Evolutionary conservation across 331 rosid species (phyloP).

Genomic region (Malus hybrid): DNA sequence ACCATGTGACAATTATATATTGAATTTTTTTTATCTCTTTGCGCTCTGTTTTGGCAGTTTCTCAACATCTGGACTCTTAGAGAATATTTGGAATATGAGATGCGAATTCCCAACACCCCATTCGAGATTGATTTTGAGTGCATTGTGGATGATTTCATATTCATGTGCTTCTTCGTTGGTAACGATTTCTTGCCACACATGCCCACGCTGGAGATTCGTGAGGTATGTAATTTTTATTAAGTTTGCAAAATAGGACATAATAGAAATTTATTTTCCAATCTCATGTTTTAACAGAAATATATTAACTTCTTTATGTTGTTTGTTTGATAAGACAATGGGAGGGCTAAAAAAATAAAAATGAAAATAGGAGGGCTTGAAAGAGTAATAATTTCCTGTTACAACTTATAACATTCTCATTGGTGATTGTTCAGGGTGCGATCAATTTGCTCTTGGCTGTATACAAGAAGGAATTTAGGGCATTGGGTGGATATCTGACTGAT

Average conservation of each 20-base stretch:
- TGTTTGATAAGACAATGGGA: background rate
- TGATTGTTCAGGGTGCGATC: conserved; percentile 71
- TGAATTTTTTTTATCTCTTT: background rate
- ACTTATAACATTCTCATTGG: background rate
- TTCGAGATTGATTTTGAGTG: conserved; percentile 73
- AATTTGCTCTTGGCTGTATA: conserved; percentile 86
- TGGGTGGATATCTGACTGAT: conserved; percentile 92
- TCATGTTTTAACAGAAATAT: background rate
- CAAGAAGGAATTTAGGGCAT: conserved; percentile 64
- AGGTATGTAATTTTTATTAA: conserved; percentile 38
- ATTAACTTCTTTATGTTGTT: background rate
- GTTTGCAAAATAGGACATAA: background rate
- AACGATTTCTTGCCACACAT: conserved; percentile 97
- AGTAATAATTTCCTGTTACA: background rate
- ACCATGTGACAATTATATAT: background rate
- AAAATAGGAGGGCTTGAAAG: background rate
- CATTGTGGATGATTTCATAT: conserved; percentile 91
- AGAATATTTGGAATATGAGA: conserved; percentile 85
- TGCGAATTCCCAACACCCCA: conserved; percentile 66
- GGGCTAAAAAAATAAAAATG: background rate
- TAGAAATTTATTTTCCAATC: background rate
- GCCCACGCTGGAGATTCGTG: conserved; percentile 98
- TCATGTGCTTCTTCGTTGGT: conserved; percentile 93
- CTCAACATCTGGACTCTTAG: conserved; percentile 91
- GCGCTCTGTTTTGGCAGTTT: conserved; percentile 41